Percentiles rank a stretch among this genome's conserved stretches.
These are phyloP conservation scores for Brassica incana DNA, from an alignment of 345 rosid genomes.

Conservation along the genomic window DNA sequence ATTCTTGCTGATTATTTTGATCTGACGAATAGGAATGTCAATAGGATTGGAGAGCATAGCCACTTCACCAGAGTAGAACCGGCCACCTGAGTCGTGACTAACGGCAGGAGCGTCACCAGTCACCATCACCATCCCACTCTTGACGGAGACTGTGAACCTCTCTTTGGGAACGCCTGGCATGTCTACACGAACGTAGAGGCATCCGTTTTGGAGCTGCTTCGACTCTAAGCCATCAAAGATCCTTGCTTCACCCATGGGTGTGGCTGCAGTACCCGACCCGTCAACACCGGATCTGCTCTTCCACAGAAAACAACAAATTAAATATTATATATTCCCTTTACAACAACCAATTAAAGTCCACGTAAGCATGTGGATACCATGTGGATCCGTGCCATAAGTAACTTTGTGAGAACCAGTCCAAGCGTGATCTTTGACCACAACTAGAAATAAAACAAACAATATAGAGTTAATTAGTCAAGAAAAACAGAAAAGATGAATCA, in stretches of 20 bases:
- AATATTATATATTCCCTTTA: neutral
- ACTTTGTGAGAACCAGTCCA: neutral
- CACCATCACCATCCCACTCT: neutral
- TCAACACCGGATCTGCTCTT: neutral
- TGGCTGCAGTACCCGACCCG: neutral
- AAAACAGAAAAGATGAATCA: neutral
- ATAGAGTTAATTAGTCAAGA: neutral
- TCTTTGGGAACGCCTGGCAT: neutral
- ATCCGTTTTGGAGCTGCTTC: neutral
- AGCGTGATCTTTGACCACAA: neutral
- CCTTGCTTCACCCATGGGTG: neutral
- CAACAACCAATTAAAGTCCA: neutral
- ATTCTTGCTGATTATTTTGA: neutral
- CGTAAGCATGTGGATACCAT: neutral
- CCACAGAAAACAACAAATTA: neutral
- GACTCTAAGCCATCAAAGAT: neutral
- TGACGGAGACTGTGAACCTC: neutral
- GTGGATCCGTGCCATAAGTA: neutral
- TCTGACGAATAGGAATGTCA: neutral
- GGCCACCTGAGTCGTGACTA: neutral
- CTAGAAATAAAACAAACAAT: neutral
- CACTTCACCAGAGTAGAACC: slow-evolving; percentile 3
- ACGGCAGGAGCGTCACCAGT: neutral
- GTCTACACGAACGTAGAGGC: neutral
- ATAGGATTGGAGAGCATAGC: neutral